Conservation (phyloP, 345 rosid species). For the Trapa incisa region DNA sequence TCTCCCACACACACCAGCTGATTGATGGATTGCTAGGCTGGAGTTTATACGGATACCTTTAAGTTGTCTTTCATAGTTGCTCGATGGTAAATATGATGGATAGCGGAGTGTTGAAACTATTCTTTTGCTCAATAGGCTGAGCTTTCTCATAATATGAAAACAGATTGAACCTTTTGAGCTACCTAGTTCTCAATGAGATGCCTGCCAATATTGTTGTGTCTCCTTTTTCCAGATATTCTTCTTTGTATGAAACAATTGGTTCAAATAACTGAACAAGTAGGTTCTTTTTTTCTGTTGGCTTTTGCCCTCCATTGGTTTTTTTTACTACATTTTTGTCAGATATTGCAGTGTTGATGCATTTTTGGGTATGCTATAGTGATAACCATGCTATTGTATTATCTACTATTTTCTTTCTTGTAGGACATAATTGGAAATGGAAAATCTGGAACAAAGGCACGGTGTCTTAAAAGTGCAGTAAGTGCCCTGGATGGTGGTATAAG, state of each 20-base stretch:
- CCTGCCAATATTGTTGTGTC: not conserved
- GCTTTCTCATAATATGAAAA: not conserved
- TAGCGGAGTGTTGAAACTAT: not conserved
- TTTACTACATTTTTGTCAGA: not conserved
- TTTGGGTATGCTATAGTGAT: not conserved
- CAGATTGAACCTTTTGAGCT: not conserved
- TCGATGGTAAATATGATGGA: not conserved
- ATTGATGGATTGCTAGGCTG: slow-evolving; percentile 30
- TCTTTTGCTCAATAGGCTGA: not conserved
- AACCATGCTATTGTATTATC: not conserved
- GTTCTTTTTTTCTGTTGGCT: not conserved
- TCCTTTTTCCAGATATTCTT: too few species aligned
- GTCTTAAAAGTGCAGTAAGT: slow-evolving; percentile 38
- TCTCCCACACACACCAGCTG: slow-evolving; percentile 7
- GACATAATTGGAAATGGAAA: slow-evolving; percentile 78
- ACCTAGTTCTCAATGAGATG: not conserved
- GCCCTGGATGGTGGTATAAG: slow-evolving; percentile 65
- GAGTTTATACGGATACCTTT: not conserved
- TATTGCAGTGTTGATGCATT: not conserved
- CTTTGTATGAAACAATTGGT: too few species aligned
- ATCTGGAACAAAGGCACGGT: slow-evolving; percentile 66
- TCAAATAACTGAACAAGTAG: not conserved
- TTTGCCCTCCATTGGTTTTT: not conserved
- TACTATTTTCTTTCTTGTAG: slow-evolving; percentile 21
- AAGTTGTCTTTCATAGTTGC: not conserved